Conservation (phyloP, 768 basidiomycete genomes). For the Tephrocybe rancida region DNA sequence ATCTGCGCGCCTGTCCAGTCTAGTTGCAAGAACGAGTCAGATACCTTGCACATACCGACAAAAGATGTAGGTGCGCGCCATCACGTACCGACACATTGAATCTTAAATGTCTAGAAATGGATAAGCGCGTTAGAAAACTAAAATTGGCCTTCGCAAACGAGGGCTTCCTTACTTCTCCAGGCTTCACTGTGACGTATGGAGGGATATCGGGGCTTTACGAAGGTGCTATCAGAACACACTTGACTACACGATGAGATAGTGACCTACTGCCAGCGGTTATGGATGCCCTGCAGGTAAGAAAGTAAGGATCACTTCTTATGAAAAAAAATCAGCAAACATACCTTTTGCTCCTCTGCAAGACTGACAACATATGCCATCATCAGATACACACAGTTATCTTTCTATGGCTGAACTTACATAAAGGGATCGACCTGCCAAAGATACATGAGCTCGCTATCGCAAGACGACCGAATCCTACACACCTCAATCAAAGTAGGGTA, state of each 20-base stretch:
- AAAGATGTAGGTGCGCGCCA: not conserved
- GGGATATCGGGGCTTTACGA: conserved; percentile 61
- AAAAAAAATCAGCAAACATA: conserved; percentile 21
- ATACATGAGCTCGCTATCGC: not conserved
- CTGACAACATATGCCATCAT: conserved; percentile 6
- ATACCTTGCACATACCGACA: not conserved
- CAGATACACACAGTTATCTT: not conserved
- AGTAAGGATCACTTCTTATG: not conserved
- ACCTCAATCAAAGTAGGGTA: conserved; percentile 64
- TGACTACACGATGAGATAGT: not conserved
- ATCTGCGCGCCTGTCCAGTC: conserved; percentile 85
- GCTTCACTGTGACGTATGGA: conserved; percentile 61
- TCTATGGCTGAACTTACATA: conserved; percentile 41
- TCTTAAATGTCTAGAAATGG: conserved; percentile 58
- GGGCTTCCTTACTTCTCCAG: conserved; percentile 45
- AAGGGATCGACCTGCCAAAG: conserved; percentile 67
- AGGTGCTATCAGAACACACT: not conserved
- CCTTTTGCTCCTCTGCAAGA: conserved; percentile 62
- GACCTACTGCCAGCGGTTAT: conserved; percentile 77
- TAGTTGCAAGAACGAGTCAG: conserved; percentile 19
- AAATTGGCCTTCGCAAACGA: not conserved
- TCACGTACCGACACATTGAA: conserved; percentile 64
- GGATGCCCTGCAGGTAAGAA: conserved; percentile 47
- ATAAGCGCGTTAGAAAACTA: not conserved
- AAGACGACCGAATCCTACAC: conserved; percentile 3